Evolutionary conservation across 192 early-diverging fungal genomes (phyloP), one percentile per base, ranked within the genome.

Genomic region (Obelidium mucronatum): DNA sequence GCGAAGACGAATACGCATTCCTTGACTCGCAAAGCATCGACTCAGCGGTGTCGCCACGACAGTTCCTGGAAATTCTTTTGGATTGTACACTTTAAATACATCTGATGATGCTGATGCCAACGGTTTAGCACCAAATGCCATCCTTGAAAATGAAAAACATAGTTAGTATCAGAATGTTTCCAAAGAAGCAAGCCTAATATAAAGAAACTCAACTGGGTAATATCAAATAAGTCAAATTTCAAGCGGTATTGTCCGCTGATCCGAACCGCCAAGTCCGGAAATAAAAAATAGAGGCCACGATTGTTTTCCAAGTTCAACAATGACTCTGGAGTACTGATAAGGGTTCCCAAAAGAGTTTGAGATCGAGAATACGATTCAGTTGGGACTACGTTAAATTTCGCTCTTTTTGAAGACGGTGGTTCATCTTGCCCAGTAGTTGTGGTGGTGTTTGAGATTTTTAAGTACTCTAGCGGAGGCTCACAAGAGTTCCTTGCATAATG

Each of bases 231-330:
- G 28, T 76, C 64, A 67, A 84, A 85, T 53, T 77, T 71, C 11
- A 87, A 61, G 3, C 81, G 59, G 56, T 80, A 87, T 42, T 40
- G 22, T 0, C 85, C 85, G 39, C 73, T 82, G n/a, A 73, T 82
- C 19, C 85, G 78, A 31, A 87, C 78, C 22, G 75, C 74, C 15
- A 87, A 52, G 54, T 87, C 85, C 40, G 69, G 73, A 64, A 87
- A 87, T 17, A 87, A 75, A 63, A 84, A 87, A 79, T 79, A 87
- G 28, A 77, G 34, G n/a, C 79, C 83, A 22, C 75, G 76, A 22
- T 67, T 76, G 4, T 75, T 79, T 24, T 83, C 76, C 30, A 79
- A 30, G 60, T 85, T 77, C 33, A 56, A 11, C 22, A 85, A 39
- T 19, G 51, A 13, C n/a, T 66, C n/a, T 34, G 79, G 82, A 48